Conservation (phyloP, 352 stramenopile species). For the Phytophthora fragariae region DNA sequence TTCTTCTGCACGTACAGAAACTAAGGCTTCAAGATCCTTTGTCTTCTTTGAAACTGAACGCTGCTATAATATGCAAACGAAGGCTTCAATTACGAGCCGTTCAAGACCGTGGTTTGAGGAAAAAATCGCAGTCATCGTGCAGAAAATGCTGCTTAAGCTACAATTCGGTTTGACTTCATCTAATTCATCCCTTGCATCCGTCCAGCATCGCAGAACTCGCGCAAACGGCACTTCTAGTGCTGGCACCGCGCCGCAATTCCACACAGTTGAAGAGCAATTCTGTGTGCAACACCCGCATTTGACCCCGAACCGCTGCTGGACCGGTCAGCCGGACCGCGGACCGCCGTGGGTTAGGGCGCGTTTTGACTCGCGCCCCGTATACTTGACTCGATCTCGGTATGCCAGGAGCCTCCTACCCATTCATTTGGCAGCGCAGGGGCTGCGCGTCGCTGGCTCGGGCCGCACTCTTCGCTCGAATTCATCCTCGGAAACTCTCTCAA, state of each 20-base stretch:
- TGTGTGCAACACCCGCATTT: constrained; percentile 8
- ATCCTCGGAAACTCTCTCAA: constrained; percentile 92
- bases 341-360: constrained; percentile 24
- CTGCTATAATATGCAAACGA: too few species aligned
- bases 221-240: neutral
- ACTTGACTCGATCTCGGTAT: constrained; percentile 69
- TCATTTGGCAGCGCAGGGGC: constrained; percentile 61
- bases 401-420: constrained; percentile 76
- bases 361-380: constrained; percentile 58
- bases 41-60: too few species aligned
- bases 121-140: too few species aligned
- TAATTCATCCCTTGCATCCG: neutral
- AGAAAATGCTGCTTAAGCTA: neutral
- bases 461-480: constrained; percentile 54
- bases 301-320: constrained; percentile 6
- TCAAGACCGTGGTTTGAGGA: too few species aligned
- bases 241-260: too few species aligned
- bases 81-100: too few species aligned
- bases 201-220: neutral
- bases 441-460: constrained; percentile 13
- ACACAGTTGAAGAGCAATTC: constrained; percentile 24
- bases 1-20: too few species aligned
- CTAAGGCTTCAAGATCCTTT: too few species aligned
- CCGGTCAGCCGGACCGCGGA: constrained; percentile 31
- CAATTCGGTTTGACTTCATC: too few species aligned